Base-by-base conservation (phyloP, 148 eudicot species). In the Suaeda aralocaspica region DNA sequence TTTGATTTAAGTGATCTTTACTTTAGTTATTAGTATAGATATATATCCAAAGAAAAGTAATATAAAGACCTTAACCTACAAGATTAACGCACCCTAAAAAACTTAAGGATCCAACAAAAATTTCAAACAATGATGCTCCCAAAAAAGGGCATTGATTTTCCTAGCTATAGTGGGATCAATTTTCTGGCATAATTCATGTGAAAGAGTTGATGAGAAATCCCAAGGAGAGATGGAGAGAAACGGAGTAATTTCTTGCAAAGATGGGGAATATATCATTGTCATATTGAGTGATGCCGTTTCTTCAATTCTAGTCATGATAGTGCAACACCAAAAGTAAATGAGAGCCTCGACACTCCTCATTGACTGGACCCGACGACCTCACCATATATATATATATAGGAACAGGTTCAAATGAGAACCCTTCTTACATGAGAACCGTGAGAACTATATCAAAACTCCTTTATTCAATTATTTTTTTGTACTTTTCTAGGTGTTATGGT, bases 121-220 rank as follows among this genome's bases (percentile, higher is more conserved):
- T 26, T 26, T 13, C 25, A 4, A 29, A 55, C 14, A 2, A 57
- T 57, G 61, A 57, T 28, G 61, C 29, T 3, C 28, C 3, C 18
- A 26, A 57, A 57, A 57, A 57, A 57, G 61, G 34, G 61, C 61
- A 57, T 57, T 57, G 1, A 57, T 57, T 28, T 57, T 9, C 16
- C 50, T 46, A 4, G 50, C 19, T 46, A 46, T 9, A 12, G 61
- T 57, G 36, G 61, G 61, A 57, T 57, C 34, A 57, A 11, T 18
- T n/a, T 28, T 3, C 61, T 57, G 61, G 36, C 61, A 57, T 9
- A 57, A 30, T 14, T 57, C 61, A 57, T 57, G 61, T 57, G 61
- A 57, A 29, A 28, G 29, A 28, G 34, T 57, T 56, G 34, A 26
- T 57, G 34, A 57, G 60, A 57, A 14, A 28, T 19, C 10, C 14